Evolutionary conservation across 129 eudicot genomes (phyloP).

Genomic region (Flaveria ramosissima): DNA sequence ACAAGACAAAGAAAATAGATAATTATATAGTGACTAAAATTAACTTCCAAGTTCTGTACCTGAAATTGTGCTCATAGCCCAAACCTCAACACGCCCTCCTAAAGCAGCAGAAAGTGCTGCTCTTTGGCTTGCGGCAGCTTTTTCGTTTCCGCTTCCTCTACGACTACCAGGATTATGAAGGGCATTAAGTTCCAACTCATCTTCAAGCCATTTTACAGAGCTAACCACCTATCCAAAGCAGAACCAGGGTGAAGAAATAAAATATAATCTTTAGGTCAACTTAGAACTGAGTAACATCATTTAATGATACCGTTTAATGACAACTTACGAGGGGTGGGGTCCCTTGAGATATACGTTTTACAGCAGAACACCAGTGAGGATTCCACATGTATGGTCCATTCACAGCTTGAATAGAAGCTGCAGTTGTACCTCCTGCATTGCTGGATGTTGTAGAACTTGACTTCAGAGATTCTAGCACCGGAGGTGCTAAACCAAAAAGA

Average conservation of each 20-base stretch:
- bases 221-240: slow-evolving; percentile 75
- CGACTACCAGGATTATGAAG: slow-evolving; percentile 99
- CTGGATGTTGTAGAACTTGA: slow-evolving; percentile 57
- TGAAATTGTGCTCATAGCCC: slow-evolving; percentile 91
- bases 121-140: slow-evolving; percentile 89
- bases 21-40: neutral
- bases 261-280: neutral
- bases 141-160: slow-evolving; percentile 94
- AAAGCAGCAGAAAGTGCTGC: slow-evolving; percentile 97
- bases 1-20: neutral
- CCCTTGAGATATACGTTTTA: slow-evolving; percentile 92
- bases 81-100: slow-evolving; percentile 93
- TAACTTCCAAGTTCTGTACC: slow-evolving; percentile 41
- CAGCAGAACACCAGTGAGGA: slow-evolving; percentile 82
- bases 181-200: slow-evolving; percentile 97
- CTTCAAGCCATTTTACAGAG: slow-evolving; percentile 99
- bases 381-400: slow-evolving; percentile 98
- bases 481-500: slow-evolving; percentile 97
- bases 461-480: slow-evolving; percentile 61
- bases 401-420: slow-evolving; percentile 85
- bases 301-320: slow-evolving; percentile 6
- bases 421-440: slow-evolving; percentile 67
- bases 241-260: neutral
- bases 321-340: slow-evolving; percentile 96
- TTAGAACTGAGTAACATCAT: slow-evolving; percentile 3